A percentile compares a stretch with the other conserved stretches of the same genome.
phyloP scores from a whole-genome alignment of 495 filamentous ascomycete genomes.

The Lasiosphaeris hirsuta region DNA sequence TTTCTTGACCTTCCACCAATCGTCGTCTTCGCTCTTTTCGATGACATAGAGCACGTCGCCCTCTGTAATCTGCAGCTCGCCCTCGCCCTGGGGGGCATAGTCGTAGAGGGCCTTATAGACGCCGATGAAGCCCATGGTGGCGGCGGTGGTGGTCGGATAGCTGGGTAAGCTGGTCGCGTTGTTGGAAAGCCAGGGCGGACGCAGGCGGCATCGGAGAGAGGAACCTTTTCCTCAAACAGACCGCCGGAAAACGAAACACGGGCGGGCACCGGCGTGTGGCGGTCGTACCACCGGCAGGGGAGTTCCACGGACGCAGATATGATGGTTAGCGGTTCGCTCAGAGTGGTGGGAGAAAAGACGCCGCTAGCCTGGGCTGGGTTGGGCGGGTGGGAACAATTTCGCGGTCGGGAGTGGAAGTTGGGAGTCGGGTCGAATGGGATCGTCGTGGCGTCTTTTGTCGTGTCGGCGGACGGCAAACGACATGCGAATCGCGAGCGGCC shows the following conservation, averaged over 20 bases:
- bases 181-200: constrained; percentile 1
- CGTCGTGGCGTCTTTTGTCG: too few species aligned
- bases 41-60: constrained; percentile 91
- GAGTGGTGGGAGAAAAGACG: too few species aligned
- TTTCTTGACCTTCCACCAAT: constrained; percentile 99
- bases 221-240: neutral
- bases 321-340: too few species aligned
- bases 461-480: too few species aligned
- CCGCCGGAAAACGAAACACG: neutral
- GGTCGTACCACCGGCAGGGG: too few species aligned
- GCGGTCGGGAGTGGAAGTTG: too few species aligned
- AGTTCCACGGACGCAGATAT: too few species aligned
- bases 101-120: constrained; percentile 92
- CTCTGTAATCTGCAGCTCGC: constrained; percentile 82
- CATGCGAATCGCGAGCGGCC: too few species aligned
- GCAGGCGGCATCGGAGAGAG: constrained; percentile 8
- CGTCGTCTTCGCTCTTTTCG: constrained; percentile 85
- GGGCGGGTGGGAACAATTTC: neutral
- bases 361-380: neutral
- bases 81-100: constrained; percentile 83
- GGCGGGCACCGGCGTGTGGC: neutral
- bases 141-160: constrained; percentile 3
- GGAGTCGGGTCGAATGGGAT: too few species aligned
- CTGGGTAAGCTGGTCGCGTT: neutral
- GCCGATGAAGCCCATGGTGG: constrained; percentile 70